Percentiles rank a stretch among this genome's conserved stretches.
Evolutionary conservation across 306 rosid genomes (phyloP).

Genomic region (Urtica urens): DNA sequence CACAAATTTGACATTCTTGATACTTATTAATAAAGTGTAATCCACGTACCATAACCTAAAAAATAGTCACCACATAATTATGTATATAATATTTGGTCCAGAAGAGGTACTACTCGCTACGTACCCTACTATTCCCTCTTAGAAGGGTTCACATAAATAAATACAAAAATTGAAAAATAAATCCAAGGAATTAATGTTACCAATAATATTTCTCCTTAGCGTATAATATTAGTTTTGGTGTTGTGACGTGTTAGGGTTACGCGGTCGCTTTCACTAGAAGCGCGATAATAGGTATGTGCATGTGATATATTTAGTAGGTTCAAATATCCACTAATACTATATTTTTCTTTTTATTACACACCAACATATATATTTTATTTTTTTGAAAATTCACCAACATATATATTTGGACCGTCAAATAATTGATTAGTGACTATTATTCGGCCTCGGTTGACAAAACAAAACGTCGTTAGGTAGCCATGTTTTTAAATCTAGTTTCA

Average conservation of each 20-base stretch:
- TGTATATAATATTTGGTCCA: not conserved
- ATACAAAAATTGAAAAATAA: not conserved
- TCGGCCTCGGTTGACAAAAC: no score
- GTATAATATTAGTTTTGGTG: not conserved
- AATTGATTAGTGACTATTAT: no score
- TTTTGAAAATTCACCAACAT: not conserved
- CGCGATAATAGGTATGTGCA: constrained; percentile 8
- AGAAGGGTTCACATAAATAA: not conserved
- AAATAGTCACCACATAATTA: not conserved
- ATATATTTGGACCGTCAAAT: no score
- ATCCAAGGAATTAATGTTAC: not conserved
- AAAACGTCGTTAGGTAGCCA: no score
- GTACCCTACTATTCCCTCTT: not conserved
- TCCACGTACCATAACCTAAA: not conserved
- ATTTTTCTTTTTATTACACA: not conserved
- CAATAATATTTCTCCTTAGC: not conserved
- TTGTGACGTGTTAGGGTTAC: no score
- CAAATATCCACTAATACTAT: not conserved
- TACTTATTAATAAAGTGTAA: not conserved
- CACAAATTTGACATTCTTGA: constrained; percentile 21
- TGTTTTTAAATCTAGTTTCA: no score
- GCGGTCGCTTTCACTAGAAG: constrained; percentile 19
- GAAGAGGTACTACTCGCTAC: not conserved
- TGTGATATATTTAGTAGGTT: constrained; percentile 14
- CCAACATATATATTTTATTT: not conserved